Evolutionary conservation across 345 rosid genomes (phyloP).

Genomic region (Barbarea vulgaris): DNA sequence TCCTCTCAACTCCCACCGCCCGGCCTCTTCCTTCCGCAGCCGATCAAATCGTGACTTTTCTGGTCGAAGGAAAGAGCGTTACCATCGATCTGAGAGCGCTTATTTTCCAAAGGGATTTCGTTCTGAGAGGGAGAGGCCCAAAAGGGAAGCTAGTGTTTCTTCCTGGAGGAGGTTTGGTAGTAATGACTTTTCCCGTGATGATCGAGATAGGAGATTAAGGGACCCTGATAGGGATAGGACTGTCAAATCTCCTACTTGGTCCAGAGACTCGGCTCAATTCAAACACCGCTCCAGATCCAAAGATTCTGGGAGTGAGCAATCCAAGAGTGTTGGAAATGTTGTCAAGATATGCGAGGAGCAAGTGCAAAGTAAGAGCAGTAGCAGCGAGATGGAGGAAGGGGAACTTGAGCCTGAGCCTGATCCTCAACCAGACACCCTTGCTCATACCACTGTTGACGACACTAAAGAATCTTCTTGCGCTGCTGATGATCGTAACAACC

Average conservation of each 20-base stretch:
- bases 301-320: conserved; percentile 83
- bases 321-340: conserved; percentile 56
- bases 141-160: conserved; percentile 69
- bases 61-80: conserved; percentile 60
- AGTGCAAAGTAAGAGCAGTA: conserved; percentile 47
- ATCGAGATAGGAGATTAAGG: conserved; percentile 43
- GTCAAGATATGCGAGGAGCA: conserved; percentile 49
- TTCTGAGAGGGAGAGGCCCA: conserved; percentile 80
- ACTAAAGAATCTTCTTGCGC: conserved; percentile 14
- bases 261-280: conserved; percentile 58
- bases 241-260: conserved; percentile 60
- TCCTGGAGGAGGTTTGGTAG: conserved; percentile 80
- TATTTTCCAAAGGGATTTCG: conserved; percentile 79
- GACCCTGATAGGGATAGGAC: conserved; percentile 47
- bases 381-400: conserved; percentile 99
- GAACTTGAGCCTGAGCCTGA: conserved; percentile 96
- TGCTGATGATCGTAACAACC: conserved; percentile 30
- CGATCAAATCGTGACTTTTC: conserved; percentile 67
- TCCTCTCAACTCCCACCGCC: conserved; percentile 50
- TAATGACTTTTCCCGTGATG: conserved; percentile 38
- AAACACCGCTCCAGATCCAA: conserved; percentile 61
- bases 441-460: conserved; percentile 23
- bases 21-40: conserved; percentile 61
- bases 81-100: conserved; percentile 79
- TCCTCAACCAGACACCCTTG: conserved; percentile 27